phyloP scores from a whole-genome alignment of 805 yeast species.

The Cyberlindnera veronae region DNA sequence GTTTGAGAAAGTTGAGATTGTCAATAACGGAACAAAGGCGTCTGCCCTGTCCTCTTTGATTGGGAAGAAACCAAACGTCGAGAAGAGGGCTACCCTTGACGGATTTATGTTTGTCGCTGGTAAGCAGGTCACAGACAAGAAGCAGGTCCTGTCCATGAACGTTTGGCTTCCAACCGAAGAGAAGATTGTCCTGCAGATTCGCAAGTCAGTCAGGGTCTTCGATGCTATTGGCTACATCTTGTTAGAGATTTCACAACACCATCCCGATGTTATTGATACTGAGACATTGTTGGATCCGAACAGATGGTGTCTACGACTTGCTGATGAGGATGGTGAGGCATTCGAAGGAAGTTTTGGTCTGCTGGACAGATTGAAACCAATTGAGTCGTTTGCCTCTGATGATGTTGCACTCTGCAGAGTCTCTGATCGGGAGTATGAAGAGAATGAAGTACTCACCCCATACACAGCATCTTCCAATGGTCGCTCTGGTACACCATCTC shows the following conservation, averaged over 20 bases:
- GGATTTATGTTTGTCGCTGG: constrained; percentile 38
- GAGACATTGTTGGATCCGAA: constrained; percentile 46
- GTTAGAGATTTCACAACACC: constrained; percentile 16
- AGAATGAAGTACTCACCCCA: constrained; percentile 53
- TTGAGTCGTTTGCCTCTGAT: constrained; percentile 72
- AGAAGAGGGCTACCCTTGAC: constrained; percentile 38
- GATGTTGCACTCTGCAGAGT: constrained; percentile 78
- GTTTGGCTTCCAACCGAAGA: constrained; percentile 27
- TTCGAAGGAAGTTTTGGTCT: constrained; percentile 90
- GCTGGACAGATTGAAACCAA: constrained; percentile 60
- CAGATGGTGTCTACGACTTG: constrained; percentile 71
- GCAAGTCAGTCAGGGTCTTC: constrained; percentile 41
- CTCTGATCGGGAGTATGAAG: constrained; percentile 37
- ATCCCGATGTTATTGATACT: constrained; percentile 8
- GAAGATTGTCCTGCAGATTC: constrained; percentile 26
- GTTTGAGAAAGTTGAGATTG: constrained; percentile 7
- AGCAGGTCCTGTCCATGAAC: constrained; percentile 23
- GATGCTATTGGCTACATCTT: constrained; percentile 55
- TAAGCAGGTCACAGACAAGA: constrained; percentile 22
- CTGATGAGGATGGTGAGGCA: constrained; percentile 91
- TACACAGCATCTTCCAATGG: constrained; percentile 32
- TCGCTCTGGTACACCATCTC: constrained; percentile 7
- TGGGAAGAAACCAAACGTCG: constrained; percentile 29
- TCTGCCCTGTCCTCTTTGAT: constrained; percentile 45
- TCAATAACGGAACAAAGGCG: neutral